Evolutionary conservation across 495 filamentous ascomycete species (phyloP), one percentile per base, ranked within the genome.

Genomic region (Penicillium crystallinum): DNA sequence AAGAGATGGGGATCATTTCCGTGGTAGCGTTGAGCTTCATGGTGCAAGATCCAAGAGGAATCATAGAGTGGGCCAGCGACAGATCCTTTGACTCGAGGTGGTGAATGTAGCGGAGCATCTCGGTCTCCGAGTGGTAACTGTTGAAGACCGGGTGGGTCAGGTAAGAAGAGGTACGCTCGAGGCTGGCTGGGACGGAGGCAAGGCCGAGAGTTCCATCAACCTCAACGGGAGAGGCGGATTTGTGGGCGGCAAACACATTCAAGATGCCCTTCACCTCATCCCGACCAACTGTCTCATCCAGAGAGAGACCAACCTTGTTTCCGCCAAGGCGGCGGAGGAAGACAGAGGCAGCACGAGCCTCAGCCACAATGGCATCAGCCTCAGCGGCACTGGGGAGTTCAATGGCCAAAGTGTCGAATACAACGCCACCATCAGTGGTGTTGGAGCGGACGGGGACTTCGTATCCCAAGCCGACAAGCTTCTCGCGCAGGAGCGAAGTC

Each of bases 11-110:
- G 9, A 89, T 80, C 89, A 95, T 97, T 68, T 97, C 92, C 14
- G 89, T 88, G 29, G 92, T 95, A 50, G 88, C 90, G 64, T 98
- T 98, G 37, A 98, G 84, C 78, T 98, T 98, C 93, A 98, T 98
- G 19, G 93, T 98, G 77, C 93, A 98, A 15, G 95, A 97, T 23
- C 93, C 93, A n/a, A 98, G 82, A 6, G 93, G 91, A 56, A 98
- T 98, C 93, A 98, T 98, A 10, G 95, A 97, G 74, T 97, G 95
- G 6, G 88, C 88, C 34, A 97, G 77, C 15, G 95, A 97, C 5
- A 98, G 76, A 67, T 98, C 93, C 69, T 96, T 96, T 36, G 91
- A 96, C 69, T 96, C 88, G 8, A 98, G 79, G 68, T 96, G 90
- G 57, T 90, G 82, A 49, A 97, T 96, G 73, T 98, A 98, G 34